Evolutionary conservation across 2,329 filamentous ascomycete species (phyloP).

Genomic region (Ascosphaera aggregata): DNA sequence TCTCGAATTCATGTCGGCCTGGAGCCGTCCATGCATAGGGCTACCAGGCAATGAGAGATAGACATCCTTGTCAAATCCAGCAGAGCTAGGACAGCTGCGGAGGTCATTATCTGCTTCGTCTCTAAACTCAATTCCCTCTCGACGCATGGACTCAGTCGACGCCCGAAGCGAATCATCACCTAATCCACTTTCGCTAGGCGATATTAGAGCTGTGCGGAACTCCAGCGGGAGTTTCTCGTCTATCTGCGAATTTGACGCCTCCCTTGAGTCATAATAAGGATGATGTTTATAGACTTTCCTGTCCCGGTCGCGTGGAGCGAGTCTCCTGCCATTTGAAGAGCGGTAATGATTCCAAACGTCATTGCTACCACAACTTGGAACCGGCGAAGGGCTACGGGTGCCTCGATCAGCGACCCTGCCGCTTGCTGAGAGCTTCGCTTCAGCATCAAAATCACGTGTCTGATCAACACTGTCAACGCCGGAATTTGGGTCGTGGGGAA

Average conservation of each 20-base stretch:
- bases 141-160: neutral
- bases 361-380: neutral
- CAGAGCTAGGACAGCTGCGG: neutral
- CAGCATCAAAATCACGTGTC: neutral
- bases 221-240: neutral
- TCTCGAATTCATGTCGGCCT: neutral
- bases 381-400: neutral
- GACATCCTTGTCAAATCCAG: neutral
- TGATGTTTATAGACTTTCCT: neutral
- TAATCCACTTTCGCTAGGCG: neutral
- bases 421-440: neutral
- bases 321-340: neutral
- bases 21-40: neutral
- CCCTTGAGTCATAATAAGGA: neutral
- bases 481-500: slow-evolving; percentile 8
- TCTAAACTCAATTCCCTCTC: neutral
- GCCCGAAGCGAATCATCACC: neutral
- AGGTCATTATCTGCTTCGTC: neutral
- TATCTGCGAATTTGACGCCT: neutral
- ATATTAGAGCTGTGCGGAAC: neutral
- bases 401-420: neutral
- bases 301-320: neutral
- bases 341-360: neutral
- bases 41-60: neutral
- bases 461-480: neutral